These are phyloP conservation scores for Parasarocladium wereldwijsianum DNA, from an alignment of 2,329 filamentous ascomycete species.

Conservation along the genomic window DNA sequence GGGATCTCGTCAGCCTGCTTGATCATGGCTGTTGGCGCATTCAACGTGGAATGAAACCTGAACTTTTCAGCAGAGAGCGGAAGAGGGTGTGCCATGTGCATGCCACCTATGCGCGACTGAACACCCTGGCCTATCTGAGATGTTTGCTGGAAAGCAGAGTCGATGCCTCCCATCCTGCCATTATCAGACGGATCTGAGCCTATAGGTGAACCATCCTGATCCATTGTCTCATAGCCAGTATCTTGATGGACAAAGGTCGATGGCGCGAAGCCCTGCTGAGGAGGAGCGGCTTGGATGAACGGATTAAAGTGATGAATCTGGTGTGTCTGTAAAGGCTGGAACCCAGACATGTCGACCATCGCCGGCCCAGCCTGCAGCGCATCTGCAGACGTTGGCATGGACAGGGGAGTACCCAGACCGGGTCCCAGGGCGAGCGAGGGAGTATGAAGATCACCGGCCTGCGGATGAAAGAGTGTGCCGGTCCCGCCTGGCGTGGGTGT, in stretches of 20 bases:
- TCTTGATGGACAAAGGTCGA: constrained; percentile 71
- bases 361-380: constrained; percentile 43
- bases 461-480: constrained; percentile 66
- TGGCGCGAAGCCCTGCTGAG: constrained; percentile 53
- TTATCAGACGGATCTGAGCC: constrained; percentile 36
- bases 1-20: constrained; percentile 82
- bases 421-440: constrained; percentile 56
- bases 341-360: constrained; percentile 52
- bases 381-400: constrained; percentile 56
- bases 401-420: constrained; percentile 67
- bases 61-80: constrained; percentile 55
- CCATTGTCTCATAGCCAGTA: constrained; percentile 65
- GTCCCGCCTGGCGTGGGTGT: constrained; percentile 73
- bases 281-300: constrained; percentile 42
- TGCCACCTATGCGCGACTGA: constrained; percentile 32
- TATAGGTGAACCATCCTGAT: constrained; percentile 56
- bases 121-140: constrained; percentile 42
- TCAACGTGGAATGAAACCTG: constrained; percentile 77
- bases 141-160: constrained; percentile 45
- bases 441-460: constrained; percentile 78
- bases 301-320: constrained; percentile 55
- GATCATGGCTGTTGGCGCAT: constrained; percentile 93
- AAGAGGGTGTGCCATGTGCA: constrained; percentile 29
- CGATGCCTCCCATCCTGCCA: constrained; percentile 39
- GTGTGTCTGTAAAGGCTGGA: constrained; percentile 46